Conservation (phyloP, 2,329 filamentous ascomycete genomes). For the Clonostachys byssicola region DNA sequence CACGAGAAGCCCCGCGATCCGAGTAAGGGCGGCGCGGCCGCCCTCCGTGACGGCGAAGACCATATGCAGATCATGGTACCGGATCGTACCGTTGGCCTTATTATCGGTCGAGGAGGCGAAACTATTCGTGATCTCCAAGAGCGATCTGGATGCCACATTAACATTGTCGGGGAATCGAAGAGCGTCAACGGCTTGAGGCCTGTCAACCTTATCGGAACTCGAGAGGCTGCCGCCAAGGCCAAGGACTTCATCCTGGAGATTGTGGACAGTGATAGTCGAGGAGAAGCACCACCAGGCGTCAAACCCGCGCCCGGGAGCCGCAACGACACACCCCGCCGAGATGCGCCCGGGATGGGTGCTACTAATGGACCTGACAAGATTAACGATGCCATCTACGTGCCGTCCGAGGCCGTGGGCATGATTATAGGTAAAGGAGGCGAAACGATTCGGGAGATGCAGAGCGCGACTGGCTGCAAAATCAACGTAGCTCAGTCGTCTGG, state of each 20-base stretch:
- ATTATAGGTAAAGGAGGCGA: conserved; percentile 94
- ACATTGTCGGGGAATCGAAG: conserved; percentile 91
- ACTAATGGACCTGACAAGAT: conserved; percentile 54
- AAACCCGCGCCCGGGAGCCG: conserved; percentile 12
- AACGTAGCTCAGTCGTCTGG: conserved; percentile 82
- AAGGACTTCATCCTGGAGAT: conserved; percentile 92
- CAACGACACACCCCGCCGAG: conserved; percentile 21
- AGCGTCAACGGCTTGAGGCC: conserved; percentile 86
- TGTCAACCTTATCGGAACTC: conserved; percentile 83
- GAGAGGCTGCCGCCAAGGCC: conserved; percentile 68
- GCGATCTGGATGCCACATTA: conserved; percentile 89
- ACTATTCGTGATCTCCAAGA: conserved; percentile 92
- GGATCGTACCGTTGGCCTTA: conserved; percentile 86
- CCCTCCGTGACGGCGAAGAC: conserved; percentile 74
- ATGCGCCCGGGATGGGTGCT: conserved; percentile 20
- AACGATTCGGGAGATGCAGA: conserved; percentile 93
- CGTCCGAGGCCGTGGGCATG: conserved; percentile 91
- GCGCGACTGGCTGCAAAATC: conserved; percentile 85
- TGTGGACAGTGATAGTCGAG: conserved; percentile 82
- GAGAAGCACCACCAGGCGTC: conserved; percentile 27
- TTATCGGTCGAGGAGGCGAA: conserved; percentile 90
- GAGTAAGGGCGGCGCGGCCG: conserved; percentile 30
- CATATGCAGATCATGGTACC: conserved; percentile 93
- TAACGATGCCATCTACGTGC: conserved; percentile 79
- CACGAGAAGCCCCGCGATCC: conserved; percentile 33